Evolutionary conservation across 2,329 filamentous ascomycete genomes (phyloP).

Genomic region (Bipolaris victoriae): DNA sequence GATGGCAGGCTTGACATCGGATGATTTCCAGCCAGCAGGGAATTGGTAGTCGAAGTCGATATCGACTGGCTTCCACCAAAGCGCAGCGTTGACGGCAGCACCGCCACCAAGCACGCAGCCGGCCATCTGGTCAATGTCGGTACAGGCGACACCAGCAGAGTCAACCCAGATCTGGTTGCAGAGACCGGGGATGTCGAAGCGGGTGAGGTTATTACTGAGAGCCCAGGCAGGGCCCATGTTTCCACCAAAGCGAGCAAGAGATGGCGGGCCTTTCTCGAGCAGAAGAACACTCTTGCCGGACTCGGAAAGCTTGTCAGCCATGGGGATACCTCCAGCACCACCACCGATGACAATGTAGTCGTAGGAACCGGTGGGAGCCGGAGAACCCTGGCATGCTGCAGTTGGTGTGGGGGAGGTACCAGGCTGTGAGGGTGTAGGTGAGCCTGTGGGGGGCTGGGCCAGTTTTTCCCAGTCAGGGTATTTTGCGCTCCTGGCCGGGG

Average conservation of each 20-base stretch:
- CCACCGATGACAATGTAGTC: conserved; percentile 70
- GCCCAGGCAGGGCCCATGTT: conserved; percentile 68
- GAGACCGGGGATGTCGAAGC: conserved; percentile 74
- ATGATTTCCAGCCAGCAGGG: conserved; percentile 71
- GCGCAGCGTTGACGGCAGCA: conserved; percentile 69
- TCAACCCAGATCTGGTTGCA: conserved; percentile 74
- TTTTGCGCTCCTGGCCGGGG: conserved; percentile 52
- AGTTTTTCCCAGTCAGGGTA: conserved; percentile 51
- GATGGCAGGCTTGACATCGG: conserved; percentile 66
- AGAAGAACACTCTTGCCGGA: conserved; percentile 69
- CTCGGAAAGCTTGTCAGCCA: conserved; percentile 66
- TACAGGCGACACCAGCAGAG: conserved; percentile 68
- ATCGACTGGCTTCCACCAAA: conserved; percentile 71
- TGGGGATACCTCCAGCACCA: conserved; percentile 67
- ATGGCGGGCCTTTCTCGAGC: conserved; percentile 57
- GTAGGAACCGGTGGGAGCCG: conserved; percentile 55
- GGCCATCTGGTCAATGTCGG: conserved; percentile 74
- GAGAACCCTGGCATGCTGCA: conserved; percentile 43
- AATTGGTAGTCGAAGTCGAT: conserved; percentile 76
- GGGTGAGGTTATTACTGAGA: conserved; percentile 66
- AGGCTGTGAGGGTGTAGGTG: conserved; percentile 31
- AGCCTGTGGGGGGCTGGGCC: conserved; percentile 33
- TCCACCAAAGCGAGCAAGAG: conserved; percentile 69
- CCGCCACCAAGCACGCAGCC: conserved; percentile 74
- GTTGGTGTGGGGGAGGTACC: conserved; percentile 29